These are phyloP conservation scores for Rhodotorula graminis DNA, from an alignment of 768 basidiomycete species.

Conservation along the genomic window DNA sequence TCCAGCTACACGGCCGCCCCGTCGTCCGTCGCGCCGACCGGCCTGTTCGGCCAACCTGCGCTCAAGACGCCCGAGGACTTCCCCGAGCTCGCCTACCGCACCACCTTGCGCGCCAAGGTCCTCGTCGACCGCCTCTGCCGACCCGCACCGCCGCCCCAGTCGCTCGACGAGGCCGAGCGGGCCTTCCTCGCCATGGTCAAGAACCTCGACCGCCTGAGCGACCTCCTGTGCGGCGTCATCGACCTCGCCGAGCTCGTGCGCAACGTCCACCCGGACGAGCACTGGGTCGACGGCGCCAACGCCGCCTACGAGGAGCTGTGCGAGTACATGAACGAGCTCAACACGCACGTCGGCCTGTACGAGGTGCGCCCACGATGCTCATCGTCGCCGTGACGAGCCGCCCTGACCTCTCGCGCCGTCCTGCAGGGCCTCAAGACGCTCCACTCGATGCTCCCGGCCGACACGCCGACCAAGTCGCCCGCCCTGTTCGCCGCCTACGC, in stretches of 20 bases:
- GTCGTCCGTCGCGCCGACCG: slow-evolving; percentile 47
- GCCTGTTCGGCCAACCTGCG: slow-evolving; percentile 75
- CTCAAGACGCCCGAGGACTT: slow-evolving; percentile 68
- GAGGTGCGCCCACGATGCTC: slow-evolving; percentile 6
- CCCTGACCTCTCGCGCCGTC: too few relatives aligned
- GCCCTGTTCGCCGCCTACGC: slow-evolving; percentile 42
- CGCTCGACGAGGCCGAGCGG: slow-evolving; percentile 55
- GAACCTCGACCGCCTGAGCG: slow-evolving; percentile 92
- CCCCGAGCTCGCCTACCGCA: slow-evolving; percentile 67
- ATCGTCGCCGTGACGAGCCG: neutral
- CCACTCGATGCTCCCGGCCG: slow-evolving; percentile 34
- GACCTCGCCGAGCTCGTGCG: slow-evolving; percentile 91
- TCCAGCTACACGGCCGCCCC: slow-evolving; percentile 13
- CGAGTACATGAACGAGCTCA: slow-evolving; percentile 95
- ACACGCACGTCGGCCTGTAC: slow-evolving; percentile 76
- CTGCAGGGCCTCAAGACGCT: slow-evolving; percentile 45
- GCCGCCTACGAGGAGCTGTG: slow-evolving; percentile 83
- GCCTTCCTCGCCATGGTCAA: slow-evolving; percentile 58
- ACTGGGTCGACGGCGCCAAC: slow-evolving; percentile 79
- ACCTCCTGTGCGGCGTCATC: slow-evolving; percentile 91
- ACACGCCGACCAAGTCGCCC: slow-evolving; percentile 36
- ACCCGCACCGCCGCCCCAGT: slow-evolving; percentile 21
- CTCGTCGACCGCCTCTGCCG: slow-evolving; percentile 71
- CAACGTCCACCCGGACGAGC: slow-evolving; percentile 81
- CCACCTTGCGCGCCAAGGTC: slow-evolving; percentile 70